Base-by-base conservation (phyloP, 768 basidiomycete genomes). In the Flagelloscypha sp. region DNA sequence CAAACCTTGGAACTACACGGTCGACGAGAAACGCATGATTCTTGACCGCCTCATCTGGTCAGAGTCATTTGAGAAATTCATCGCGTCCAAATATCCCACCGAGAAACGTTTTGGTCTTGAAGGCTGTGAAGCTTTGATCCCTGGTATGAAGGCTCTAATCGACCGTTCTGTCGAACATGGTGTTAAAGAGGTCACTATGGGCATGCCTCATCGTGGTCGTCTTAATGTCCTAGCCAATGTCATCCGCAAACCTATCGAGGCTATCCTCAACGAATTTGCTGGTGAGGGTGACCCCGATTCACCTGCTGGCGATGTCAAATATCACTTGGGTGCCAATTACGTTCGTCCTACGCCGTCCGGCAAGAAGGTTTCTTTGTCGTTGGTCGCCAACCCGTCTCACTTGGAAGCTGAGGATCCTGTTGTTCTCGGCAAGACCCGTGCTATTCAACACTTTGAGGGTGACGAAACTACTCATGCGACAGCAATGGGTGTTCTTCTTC, bases 21-120 rank as follows among this genome's bases (percentile, higher is more conserved):
- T 93, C 35, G 95, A 99, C 49, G 95, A 99, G 68, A 99, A 98
- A 63, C 82, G 90, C 30, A 93, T 98, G 87, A 93, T 99, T 45
- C 76, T 99, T 37, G 95, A 99, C 64, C 87, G 95, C 42, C 82
- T 97, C 49, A 97, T 98, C 56, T 99, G 95, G 95, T 98, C 94
- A n/a, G 95, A 98, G 51, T 84, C 87, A 4, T 98, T 98, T 53
- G 95, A 99, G 60, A 92, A 92, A 53, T 99, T 97, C 72, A 92
- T 99, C 44, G 84, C 92, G 15, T 86, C 79, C 72, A 99, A 98
- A 59, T 95, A 88, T 64, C 95, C 95, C 48, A 99, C 97, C 63
- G 95, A 99, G 70, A 99, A 99, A 63, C 84, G 95, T 30, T 99
- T 99, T 61, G 95, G 95, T 59, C 75, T 99, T 27, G 95, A 99